Percentiles rank a stretch among this genome's conserved stretches.
phyloP scores from a whole-genome alignment of 208 protist genomes.

The Blechomonas ayalai region DNA sequence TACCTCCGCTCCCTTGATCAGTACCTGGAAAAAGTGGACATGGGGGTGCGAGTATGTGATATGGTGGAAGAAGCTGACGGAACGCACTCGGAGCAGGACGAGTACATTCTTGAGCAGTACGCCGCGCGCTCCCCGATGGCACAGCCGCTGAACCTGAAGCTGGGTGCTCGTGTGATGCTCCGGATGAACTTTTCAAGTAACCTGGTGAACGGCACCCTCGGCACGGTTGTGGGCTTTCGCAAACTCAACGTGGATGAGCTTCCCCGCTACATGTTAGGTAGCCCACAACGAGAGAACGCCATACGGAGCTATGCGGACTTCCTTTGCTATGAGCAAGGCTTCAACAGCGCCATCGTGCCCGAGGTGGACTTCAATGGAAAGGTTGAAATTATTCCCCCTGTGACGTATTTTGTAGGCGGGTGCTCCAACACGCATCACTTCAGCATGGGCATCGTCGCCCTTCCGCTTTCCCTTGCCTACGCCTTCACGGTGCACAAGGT shows the following conservation, averaged over 20 bases:
- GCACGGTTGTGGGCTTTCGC: conserved; percentile 77
- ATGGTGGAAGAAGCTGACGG: conserved; percentile 49
- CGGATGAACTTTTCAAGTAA: conserved; percentile 55
- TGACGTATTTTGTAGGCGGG: conserved; percentile 58
- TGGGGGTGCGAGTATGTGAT: conserved; percentile 49
- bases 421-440: conserved; percentile 70
- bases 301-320: conserved; percentile 55
- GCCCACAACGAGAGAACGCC: conserved; percentile 19
- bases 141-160: conserved; percentile 39
- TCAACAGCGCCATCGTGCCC: conserved; percentile 41
- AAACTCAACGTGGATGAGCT: conserved; percentile 28
- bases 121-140: conserved; percentile 44
- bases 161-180: conserved; percentile 82
- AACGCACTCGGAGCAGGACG: conserved; percentile 73
- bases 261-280: conserved; percentile 30
- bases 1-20: conserved; percentile 9
- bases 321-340: conserved; percentile 56
- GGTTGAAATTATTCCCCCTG: conserved; percentile 48
- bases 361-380: conserved; percentile 70
- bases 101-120: conserved; percentile 57
- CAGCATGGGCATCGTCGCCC: conserved; percentile 38
- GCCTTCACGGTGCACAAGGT: conserved; percentile 92
- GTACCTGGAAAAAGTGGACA: conserved; percentile 8
- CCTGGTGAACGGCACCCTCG: conserved; percentile 83
- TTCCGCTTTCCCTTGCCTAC: conserved; percentile 81